phyloP scores from a whole-genome alignment of 1,284 basidiomycete genomes.

The Leccinum subrobustum region DNA sequence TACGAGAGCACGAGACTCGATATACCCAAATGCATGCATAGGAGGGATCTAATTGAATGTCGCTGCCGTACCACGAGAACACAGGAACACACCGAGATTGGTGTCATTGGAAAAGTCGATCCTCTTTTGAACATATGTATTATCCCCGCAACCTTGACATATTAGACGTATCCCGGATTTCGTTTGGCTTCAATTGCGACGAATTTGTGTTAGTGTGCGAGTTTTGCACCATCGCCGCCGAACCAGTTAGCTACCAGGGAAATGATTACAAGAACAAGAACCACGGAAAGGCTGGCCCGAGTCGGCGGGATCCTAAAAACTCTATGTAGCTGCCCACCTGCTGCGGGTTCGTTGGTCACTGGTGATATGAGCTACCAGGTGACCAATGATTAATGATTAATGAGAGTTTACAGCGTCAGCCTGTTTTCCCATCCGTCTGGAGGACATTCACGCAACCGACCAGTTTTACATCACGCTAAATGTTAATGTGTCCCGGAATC shows the following conservation, averaged over 20 bases:
- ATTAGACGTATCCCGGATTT: not conserved
- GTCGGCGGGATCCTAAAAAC: constrained; percentile 31
- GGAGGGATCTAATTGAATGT: constrained; percentile 1
- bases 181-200: constrained; percentile 4
- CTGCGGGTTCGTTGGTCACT: constrained; percentile 6
- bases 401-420: constrained; percentile 15
- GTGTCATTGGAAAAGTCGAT: not conserved
- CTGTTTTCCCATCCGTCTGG: constrained; percentile 30
- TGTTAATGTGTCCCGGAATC: constrained; percentile 28
- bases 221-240: constrained; percentile 4
- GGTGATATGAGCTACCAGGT: constrained; percentile 18
- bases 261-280: constrained; percentile 1
- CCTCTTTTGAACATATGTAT: constrained; percentile 9
- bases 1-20: not conserved
- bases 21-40: constrained; percentile 7
- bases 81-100: constrained; percentile 4
- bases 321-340: constrained; percentile 20
- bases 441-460: constrained; percentile 30
- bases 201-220: constrained; percentile 6
- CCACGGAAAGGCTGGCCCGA: not conserved
- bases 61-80: constrained; percentile 8
- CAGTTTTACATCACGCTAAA: constrained; percentile 34
- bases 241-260: not conserved
- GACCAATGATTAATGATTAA: constrained; percentile 9
- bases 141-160: constrained; percentile 2